Evolutionary conservation across 2,329 filamentous ascomycete genomes (phyloP), one percentile per base, ranked within the genome.

Genomic region (Verticillium longisporum): DNA sequence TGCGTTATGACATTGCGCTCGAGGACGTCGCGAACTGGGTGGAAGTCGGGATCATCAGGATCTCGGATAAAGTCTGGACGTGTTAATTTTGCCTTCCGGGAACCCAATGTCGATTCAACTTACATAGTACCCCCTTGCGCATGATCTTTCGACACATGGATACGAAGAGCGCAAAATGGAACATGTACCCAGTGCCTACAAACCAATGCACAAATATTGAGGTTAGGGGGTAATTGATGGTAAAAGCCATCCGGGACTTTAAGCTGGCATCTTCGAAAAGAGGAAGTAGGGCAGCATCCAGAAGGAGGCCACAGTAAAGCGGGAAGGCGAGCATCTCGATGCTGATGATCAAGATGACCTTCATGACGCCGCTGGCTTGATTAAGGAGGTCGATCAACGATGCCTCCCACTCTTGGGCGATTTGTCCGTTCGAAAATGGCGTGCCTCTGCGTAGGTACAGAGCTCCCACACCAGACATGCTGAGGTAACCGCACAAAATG

Each of bases 281-380:
- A 0, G 95, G 95, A 15, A 99, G 81, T 57, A 98, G 80, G 5
- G 95, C 95, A 55, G 91, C 76, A 71, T 99, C 95, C 37, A 99
- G 86, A 1, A 99, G 83, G 38, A 97, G 81, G 5, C 95, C 95
- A 69, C 95, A 99, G 73, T 99, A 99, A 1, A 99, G 81, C 0
- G 95, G 95, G 70, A 99, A 99, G 6, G 93, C 87, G 38, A 99
- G 87, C 95, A 99, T 99, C 77, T 99, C 95, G 68, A 99, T 99
- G 66, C 93, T 95, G 66, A 99, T 99, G 69, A 99, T 98, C 63
- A 98, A 78, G 58, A 99, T 96, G 26, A 99, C 95, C 74, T 99
- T 99, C 81, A 97, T 87, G 10, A 99, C 94, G 14, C 96, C 95
- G 53, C 95, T 96, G 56, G 95, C 95, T 80, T 99, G 96, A 65